Base-by-base conservation (phyloP, 2,329 filamentous ascomycete species). In the Aspergillus quadrilineatus region DNA sequence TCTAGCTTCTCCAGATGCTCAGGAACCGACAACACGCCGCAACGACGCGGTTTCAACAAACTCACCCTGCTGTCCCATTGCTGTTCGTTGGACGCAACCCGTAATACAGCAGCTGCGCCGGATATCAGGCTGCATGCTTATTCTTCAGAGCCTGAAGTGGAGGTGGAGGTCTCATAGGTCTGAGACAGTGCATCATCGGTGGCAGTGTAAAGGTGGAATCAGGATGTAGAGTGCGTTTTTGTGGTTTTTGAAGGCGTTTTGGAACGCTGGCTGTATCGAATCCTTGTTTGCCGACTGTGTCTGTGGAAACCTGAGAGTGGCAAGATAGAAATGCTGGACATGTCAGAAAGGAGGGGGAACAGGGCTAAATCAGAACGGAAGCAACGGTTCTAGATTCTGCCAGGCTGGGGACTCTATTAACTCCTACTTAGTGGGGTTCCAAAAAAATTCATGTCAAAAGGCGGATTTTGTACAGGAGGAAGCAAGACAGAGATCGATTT, bases 91-190 rank as follows among this genome's bases (percentile, higher is more conserved):
- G 76, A 6, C 73, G 75, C 0, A 88, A 74, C 1, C 82, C 84
- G 69, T 87, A 87, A 69, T 88, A 85, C 4, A 85, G 69, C 9
- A 87, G 76, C 60, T 88, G 84, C 0, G 85, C 83, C 59, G 84
- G 79, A 56, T 84, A 87, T 80, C 81, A 88, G 60, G 86, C 82
- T 1, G 77, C 83, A 0, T 83, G 79, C 43, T 78, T 78, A 62
- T 86, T 82, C 44, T 79, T 76, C n/a, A 4, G 59, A 56, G 6
- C 9, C 41, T 10, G 59, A 50, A 6, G 5, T 22, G 4, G 59
- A 45, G 3, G 46, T 49, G 4, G 12, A 50, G 10, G 2, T 73
- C 67, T 57, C 75, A 72, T 4, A 83, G 73, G 60, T 83, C 79
- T 0, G 71, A 62, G 3, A 69, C 32, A 1, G 75, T 75, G 0